Evolutionary conservation across 129 eudicot species (phyloP).

Genomic region (Scalesia atractyloides): DNA sequence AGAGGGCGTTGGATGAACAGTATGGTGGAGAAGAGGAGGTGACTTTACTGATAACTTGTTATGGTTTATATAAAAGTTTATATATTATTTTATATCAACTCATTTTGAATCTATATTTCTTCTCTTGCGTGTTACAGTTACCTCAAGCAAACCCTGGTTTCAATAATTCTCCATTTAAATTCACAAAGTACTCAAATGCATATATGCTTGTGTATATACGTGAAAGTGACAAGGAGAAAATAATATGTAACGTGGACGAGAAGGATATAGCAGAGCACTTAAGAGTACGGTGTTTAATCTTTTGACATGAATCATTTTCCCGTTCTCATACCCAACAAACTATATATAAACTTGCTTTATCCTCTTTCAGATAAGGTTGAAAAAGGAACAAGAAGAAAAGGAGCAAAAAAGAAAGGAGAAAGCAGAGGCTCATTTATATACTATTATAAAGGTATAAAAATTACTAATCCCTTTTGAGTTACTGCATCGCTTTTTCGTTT

Average conservation of each 20-base stretch:
- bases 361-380: constrained; percentile 55
- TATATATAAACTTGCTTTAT: not conserved
- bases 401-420: constrained; percentile 67
- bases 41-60: constrained; percentile 13
- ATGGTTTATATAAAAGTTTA: constrained; percentile 5
- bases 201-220: constrained; percentile 87
- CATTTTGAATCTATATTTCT: constrained; percentile 2
- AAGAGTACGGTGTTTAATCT: constrained; percentile 39
- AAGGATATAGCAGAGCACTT: constrained; percentile 85
- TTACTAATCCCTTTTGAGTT: not conserved
- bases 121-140: constrained; percentile 42
- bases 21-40: constrained; percentile 98
- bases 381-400: constrained; percentile 79
- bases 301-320: not conserved
- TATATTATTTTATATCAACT: not conserved
- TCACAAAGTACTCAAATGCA: constrained; percentile 82
- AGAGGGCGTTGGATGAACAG: constrained; percentile 90
- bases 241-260: constrained; percentile 73
- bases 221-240: constrained; percentile 75
- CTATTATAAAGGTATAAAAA: constrained; percentile 58
- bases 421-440: constrained; percentile 59
- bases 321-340: constrained; percentile 4
- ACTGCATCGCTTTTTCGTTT: not conserved
- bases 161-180: constrained; percentile 76
- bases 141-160: constrained; percentile 81